Percentiles rank a stretch among this genome's conserved stretches.
These are phyloP conservation scores for Flueggea neowawraea DNA, from an alignment of 441 rosid genomes.

Conservation along the genomic window DNA sequence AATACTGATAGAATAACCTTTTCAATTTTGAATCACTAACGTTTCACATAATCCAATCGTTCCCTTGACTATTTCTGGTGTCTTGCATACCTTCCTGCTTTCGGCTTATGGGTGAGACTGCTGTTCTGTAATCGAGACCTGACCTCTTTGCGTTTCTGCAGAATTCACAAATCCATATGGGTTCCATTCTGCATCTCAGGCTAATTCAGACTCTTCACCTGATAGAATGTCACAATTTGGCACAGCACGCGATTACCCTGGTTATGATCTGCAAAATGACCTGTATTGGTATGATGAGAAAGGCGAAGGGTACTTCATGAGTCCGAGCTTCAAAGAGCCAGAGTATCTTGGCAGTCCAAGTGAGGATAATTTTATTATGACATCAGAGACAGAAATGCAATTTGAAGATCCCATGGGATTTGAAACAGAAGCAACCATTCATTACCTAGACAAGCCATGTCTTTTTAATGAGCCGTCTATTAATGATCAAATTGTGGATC, in stretches of 20 bases:
- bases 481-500: conserved; percentile 20
- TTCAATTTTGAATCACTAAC: not conserved
- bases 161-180: conserved; percentile 92
- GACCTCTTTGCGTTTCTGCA: conserved; percentile 28
- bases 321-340: conserved; percentile 55
- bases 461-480: conserved; percentile 23
- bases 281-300: conserved; percentile 51
- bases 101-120: not conserved
- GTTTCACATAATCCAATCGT: not conserved
- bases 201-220: conserved; percentile 60
- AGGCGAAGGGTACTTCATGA: conserved; percentile 71
- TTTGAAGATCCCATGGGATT: conserved; percentile 37
- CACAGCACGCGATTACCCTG: conserved; percentile 77
- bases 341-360: conserved; percentile 59
- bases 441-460: conserved; percentile 55
- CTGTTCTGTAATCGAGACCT: not conserved
- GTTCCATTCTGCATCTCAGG: conserved; percentile 48
- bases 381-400: conserved; percentile 35
- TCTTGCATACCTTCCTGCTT: not conserved
- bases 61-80: not conserved
- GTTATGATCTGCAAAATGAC: conserved; percentile 62
- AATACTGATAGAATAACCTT: not conserved
- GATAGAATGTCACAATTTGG: conserved; percentile 80
- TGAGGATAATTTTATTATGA: conserved; percentile 74
- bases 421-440: conserved; percentile 31